Evolutionary conservation across 805 yeast genomes (phyloP).

Genomic region (Spathaspora sp.): DNA sequence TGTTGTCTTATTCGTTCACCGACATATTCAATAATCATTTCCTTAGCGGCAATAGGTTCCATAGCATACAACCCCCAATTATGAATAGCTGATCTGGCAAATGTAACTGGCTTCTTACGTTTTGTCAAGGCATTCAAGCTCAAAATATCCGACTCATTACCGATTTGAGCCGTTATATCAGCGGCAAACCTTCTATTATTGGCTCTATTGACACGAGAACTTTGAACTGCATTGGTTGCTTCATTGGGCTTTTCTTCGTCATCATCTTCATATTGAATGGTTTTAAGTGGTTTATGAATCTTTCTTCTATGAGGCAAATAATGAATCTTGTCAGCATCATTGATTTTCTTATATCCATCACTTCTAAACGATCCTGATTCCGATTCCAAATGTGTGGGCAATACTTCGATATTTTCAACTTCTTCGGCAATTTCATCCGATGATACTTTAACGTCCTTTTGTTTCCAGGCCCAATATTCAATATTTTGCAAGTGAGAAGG

Average conservation of each 20-base stretch:
- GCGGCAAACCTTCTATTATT: conserved; percentile 86
- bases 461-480: conserved; percentile 69
- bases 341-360: conserved; percentile 69
- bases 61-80: conserved; percentile 97
- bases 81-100: conserved; percentile 95
- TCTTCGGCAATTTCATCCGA: conserved; percentile 22
- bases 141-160: conserved; percentile 76
- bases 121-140: conserved; percentile 84
- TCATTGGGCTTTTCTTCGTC: conserved; percentile 18
- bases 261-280: conserved; percentile 64
- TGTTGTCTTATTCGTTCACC: conserved; percentile 94
- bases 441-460: conserved; percentile 23
- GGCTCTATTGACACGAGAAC: conserved; percentile 84
- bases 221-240: conserved; percentile 36
- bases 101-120: conserved; percentile 91
- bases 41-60: conserved; percentile 93
- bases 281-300: conserved; percentile 64
- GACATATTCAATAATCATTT: conserved; percentile 96
- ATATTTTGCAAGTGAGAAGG: conserved; percentile 25
- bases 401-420: conserved; percentile 23
- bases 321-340: conserved; percentile 67
- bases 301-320: conserved; percentile 82
- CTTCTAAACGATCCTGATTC: conserved; percentile 62
- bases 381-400: conserved; percentile 35
- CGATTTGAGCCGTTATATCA: conserved; percentile 80